Percentiles rank a stretch among this genome's conserved stretches.
Evolutionary conservation across 192 early-diverging fungal genomes (phyloP).

Genomic region (Kappamyces sp.): DNA sequence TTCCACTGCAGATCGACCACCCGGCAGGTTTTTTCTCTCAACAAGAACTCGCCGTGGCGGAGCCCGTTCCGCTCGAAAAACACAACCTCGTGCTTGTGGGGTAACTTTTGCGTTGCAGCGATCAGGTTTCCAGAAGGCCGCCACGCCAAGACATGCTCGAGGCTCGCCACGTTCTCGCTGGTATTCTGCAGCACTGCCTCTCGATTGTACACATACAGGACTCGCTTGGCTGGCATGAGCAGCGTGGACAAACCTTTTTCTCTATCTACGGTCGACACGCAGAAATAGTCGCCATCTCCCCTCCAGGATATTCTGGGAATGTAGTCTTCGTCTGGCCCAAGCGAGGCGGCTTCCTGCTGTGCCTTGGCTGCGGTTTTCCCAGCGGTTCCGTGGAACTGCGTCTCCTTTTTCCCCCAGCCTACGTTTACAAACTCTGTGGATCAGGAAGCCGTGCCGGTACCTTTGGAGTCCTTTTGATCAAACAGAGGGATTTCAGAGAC

Average conservation of each 20-base stretch:
- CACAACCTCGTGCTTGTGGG: conserved; percentile 77
- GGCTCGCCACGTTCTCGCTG: conserved; percentile 66
- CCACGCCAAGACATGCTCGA: conserved; percentile 80
- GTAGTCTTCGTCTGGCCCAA: conserved; percentile 65
- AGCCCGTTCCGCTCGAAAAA: conserved; percentile 96
- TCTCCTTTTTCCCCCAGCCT: conserved; percentile 97
- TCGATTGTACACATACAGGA: conserved; percentile 75
- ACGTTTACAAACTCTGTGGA: conserved; percentile 63
- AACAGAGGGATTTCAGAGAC: conserved; percentile 75
- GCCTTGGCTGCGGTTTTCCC: conserved; percentile 66
- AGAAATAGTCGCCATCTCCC: conserved; percentile 81
- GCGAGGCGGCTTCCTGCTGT: conserved; percentile 32
- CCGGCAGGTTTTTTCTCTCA: conserved; percentile 47
- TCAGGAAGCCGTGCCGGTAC: conserved; percentile 17
- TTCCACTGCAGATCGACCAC: conserved; percentile 76
- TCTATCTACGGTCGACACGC: conserved; percentile 62
- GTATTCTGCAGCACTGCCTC: conserved; percentile 80
- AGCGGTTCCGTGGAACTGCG: conserved; percentile 91
- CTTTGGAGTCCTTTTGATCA: conserved; percentile 64
- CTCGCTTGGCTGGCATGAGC: conserved; percentile 41
- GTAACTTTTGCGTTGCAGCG: conserved; percentile 67
- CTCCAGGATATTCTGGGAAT: conserved; percentile 78
- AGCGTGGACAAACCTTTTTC: conserved; percentile 26
- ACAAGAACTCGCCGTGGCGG: conserved; percentile 84
- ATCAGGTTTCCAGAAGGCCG: conserved; percentile 80